A percentile compares a stretch with the other conserved stretches of the same genome.
These are phyloP conservation scores for Phyllosticta citribraziliensis DNA, from an alignment of 2,329 filamentous ascomycete genomes.

Conservation along the genomic window DNA sequence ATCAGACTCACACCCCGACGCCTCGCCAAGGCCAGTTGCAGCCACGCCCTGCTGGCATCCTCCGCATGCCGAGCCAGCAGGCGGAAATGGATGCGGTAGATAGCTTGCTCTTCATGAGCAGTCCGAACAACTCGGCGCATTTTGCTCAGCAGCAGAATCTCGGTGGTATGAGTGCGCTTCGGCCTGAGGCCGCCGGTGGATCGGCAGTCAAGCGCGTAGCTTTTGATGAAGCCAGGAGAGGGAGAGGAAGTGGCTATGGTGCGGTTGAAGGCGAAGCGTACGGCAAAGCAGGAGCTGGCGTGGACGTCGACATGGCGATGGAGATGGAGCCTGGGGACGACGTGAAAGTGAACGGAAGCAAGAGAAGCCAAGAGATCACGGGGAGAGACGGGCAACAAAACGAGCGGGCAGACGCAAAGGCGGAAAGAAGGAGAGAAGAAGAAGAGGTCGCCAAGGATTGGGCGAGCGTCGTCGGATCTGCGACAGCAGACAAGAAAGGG, in stretches of 20 bases:
- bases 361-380: background rate
- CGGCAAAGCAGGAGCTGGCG: background rate
- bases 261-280: background rate
- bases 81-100: constrained; percentile 73
- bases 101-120: constrained; percentile 72
- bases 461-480: background rate
- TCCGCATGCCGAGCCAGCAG: constrained; percentile 61
- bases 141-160: background rate
- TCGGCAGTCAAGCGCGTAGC: constrained; percentile 3
- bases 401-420: background rate
- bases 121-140: constrained; percentile 56
- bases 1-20: background rate
- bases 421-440: background rate
- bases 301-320: background rate
- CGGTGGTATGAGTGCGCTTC: constrained; percentile 19
- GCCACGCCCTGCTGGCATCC: constrained; percentile 34
- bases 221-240: constrained; percentile 6
- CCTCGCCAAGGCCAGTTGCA: background rate
- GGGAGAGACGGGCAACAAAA: background rate
- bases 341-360: background rate
- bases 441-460: background rate
- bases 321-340: background rate
- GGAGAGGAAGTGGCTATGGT: background rate
- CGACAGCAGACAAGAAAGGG: background rate
- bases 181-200: constrained; percentile 16